Conservation (phyloP, 2,329 filamentous ascomycete species). For the Pyrenophora tritici-repentis region DNA sequence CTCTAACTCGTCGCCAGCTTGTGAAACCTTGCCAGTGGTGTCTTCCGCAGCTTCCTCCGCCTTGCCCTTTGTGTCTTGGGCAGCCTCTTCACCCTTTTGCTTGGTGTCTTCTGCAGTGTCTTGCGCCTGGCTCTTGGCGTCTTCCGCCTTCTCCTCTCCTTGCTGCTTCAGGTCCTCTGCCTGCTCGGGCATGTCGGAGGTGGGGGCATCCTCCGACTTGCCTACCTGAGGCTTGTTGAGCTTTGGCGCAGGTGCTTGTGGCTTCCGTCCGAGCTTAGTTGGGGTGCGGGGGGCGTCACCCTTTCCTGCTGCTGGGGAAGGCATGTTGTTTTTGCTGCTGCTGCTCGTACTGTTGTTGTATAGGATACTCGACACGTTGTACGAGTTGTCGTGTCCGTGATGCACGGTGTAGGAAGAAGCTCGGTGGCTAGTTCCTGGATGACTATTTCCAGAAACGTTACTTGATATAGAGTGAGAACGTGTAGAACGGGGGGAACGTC, state of each 20-base stretch:
- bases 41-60: constrained; percentile 46
- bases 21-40: constrained; percentile 54
- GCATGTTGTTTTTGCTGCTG: constrained; percentile 42
- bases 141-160: constrained; percentile 43
- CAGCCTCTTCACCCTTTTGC: constrained; percentile 35
- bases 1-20: constrained; percentile 53
- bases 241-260: constrained; percentile 49
- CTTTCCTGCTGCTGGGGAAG: constrained; percentile 58
- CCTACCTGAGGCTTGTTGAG: constrained; percentile 46
- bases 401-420: constrained; percentile 16
- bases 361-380: constrained; percentile 35
- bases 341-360: constrained; percentile 33
- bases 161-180: constrained; percentile 46
- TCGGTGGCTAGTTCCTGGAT: constrained; percentile 29
- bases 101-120: constrained; percentile 44
- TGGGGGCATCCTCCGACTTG: constrained; percentile 43
- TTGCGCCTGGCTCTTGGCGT: constrained; percentile 49
- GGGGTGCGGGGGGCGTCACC: constrained; percentile 56
- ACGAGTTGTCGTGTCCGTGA: constrained; percentile 39
- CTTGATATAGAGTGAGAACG: constrained; percentile 49
- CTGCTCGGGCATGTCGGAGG: constrained; percentile 43
- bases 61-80: constrained; percentile 45
- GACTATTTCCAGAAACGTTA: constrained; percentile 39
- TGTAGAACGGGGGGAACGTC: constrained; percentile 46
- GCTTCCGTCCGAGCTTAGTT: constrained; percentile 56